These are phyloP conservation scores for Chrysoporthe austroafricana DNA, from an alignment of 2,329 filamentous ascomycete genomes.

Conservation along the genomic window DNA sequence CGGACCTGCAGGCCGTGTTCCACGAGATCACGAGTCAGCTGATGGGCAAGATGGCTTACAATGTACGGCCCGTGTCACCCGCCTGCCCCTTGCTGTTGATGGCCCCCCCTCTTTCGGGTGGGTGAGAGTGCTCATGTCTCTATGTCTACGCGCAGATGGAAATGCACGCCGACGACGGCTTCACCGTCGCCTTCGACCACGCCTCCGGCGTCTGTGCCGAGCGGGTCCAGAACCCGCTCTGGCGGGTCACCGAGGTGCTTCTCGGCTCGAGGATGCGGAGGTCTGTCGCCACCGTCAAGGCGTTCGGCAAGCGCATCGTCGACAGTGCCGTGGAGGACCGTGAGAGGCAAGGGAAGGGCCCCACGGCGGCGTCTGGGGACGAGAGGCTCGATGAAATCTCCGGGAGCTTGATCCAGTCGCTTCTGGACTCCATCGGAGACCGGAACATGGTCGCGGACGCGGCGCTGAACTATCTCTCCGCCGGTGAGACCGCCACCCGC, in stretches of 20 bases:
- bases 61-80: conserved; percentile 41
- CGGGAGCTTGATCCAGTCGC: conserved; percentile 62
- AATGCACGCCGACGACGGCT: conserved; percentile 64
- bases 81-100: not conserved
- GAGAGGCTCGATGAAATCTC: conserved; percentile 47
- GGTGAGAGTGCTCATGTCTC: not conserved
- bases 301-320: conserved; percentile 62
- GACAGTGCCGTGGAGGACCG: conserved; percentile 53
- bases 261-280: conserved; percentile 51
- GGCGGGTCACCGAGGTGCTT: conserved; percentile 61
- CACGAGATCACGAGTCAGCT: conserved; percentile 67
- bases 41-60: conserved; percentile 71
- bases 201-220: conserved; percentile 63
- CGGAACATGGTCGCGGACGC: conserved; percentile 64
- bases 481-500: conserved; percentile 41
- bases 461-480: conserved; percentile 68
- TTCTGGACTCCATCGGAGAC: conserved; percentile 60
- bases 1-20: conserved; percentile 64
- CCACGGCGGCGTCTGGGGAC: conserved; percentile 27
- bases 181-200: conserved; percentile 64
- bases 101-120: not conserved
- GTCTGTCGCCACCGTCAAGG: conserved; percentile 54
- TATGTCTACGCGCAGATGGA: conserved; percentile 54
- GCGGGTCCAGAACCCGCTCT: conserved; percentile 69
- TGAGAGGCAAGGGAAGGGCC: conserved; percentile 20